Base-by-base conservation (phyloP, 192 early-diverging fungal species). In the Oehlia diaphana region DNA sequence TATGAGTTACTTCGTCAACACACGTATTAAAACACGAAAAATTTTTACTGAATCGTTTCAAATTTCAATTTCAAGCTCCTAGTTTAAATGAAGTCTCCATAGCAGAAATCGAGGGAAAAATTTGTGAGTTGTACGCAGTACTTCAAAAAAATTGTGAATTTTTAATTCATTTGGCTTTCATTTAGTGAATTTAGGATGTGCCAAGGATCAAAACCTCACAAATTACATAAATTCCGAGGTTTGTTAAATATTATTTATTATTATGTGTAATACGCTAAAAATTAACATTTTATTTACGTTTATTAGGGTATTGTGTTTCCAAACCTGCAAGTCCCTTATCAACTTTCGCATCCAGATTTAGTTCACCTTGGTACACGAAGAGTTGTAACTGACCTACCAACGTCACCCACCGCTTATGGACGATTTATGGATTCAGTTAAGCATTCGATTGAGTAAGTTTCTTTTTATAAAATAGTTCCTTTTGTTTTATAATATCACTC, bases 41-140 rank as follows among this genome's bases (percentile, higher is more conserved):
- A 6, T 8, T 16, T 58, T 16, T 58, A 19, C 53, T 58, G 14
- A 58, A 0, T 21, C 16, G 4, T 6, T 58, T 21, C 14, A 21
- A 66, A 31, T 66, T 66, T 16, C 9, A 12, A 12, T 14, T 33
- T 69, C 67, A 69, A 69, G 67, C 35, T 37, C 67, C 67, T 21
- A 69, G 16, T 37, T 19, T 19, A 21, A 37, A 31, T 8, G 75
- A 76, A 26, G 19, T 76, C 13, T 66, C 63, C 13, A 37, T 76
- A 33, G 75, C 63, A 23, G 75, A 76, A 26, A 26, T 76, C 64
- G 75, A 76, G 13, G 75, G 75, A 65, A 42, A 39, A 65, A 10
- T 76, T 42, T 39, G 75, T 76, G 37, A 64, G 75, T 62, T 62
- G 4, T 9, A 39, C 21, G 39, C 7, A 42, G 0, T 42, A 16